Conservation (phyloP, 306 rosid species). For the Delonix regia region DNA sequence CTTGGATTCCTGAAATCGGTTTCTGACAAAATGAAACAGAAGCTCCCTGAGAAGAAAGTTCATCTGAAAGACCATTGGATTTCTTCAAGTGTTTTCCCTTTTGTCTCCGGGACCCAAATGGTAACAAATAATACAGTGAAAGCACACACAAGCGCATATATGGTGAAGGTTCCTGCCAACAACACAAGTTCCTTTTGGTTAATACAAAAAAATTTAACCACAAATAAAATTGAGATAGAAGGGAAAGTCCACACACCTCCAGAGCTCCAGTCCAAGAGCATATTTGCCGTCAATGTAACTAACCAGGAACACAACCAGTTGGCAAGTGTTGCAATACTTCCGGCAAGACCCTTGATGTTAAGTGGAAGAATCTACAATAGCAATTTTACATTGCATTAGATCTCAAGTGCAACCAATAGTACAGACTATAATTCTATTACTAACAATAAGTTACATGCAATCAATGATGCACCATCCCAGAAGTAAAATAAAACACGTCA, state of each 20-base stretch:
- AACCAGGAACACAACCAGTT: constrained; percentile 80
- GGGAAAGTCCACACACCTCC: constrained; percentile 64
- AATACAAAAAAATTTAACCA: background rate
- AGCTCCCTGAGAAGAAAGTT: constrained; percentile 36
- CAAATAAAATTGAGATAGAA: background rate
- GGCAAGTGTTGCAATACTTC: constrained; percentile 93
- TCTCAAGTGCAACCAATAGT: constrained; percentile 28
- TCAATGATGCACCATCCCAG: constrained; percentile 14
- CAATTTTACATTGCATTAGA: constrained; percentile 28
- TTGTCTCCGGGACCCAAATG: constrained; percentile 93
- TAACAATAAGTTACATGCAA: background rate
- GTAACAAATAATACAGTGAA: constrained; percentile 65
- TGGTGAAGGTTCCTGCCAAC: constrained; percentile 84
- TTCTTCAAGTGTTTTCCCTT: constrained; percentile 93
- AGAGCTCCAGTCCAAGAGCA: constrained; percentile 83
- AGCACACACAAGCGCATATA: constrained; percentile 66
- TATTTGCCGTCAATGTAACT: constrained; percentile 83
- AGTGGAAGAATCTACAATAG: constrained; percentile 82
- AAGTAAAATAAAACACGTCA: background rate
- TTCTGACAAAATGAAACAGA: constrained; percentile 16
- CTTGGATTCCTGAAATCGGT: constrained; percentile 23
- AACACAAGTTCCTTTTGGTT: constrained; percentile 34
- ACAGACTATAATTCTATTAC: background rate
- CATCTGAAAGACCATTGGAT: constrained; percentile 86
- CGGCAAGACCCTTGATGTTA: constrained; percentile 89